These are phyloP conservation scores for Boletus barrowsii DNA, from an alignment of 768 basidiomycete genomes.

Conservation along the genomic window DNA sequence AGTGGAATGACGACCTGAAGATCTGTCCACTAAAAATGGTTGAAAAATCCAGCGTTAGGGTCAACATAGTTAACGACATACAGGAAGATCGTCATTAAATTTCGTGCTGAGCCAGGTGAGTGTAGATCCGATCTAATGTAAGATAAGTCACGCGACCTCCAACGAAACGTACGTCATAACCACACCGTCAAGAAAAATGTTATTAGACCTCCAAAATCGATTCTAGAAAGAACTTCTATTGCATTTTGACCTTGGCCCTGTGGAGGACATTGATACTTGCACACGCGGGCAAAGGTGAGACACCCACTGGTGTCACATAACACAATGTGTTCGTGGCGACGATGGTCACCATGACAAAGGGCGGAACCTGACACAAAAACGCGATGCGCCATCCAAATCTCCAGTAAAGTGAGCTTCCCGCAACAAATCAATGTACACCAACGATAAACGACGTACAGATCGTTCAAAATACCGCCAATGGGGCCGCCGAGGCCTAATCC, in stretches of 20 bases:
- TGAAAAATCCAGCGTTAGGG: neutral
- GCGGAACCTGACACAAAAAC: conserved; percentile 11
- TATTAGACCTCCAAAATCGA: conserved; percentile 14
- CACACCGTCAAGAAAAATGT: conserved; percentile 5
- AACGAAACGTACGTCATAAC: neutral
- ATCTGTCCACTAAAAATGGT: conserved; percentile 8
- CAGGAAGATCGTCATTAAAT: conserved; percentile 14
- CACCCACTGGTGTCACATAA: conserved; percentile 13
- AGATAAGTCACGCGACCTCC: neutral
- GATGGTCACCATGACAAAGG: conserved; percentile 4
- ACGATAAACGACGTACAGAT: conserved; percentile 2
- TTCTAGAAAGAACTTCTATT: conserved; percentile 8
- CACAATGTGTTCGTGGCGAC: neutral
- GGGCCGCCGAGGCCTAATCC: conserved; percentile 14
- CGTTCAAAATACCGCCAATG: conserved; percentile 11
- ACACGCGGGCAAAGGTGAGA: neutral
- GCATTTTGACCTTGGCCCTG: conserved; percentile 7
- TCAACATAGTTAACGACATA: neutral
- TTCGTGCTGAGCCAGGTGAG: conserved; percentile 14
- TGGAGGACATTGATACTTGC: neutral
- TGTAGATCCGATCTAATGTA: conserved; percentile 7
- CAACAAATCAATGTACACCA: too few species aligned
- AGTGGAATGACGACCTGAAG: conserved; percentile 5
- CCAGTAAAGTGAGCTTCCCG: neutral
- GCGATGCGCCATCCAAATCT: conserved; percentile 39